Conservation (phyloP, 106 monocot genomes). For the Dactylorhiza incarnata region DNA sequence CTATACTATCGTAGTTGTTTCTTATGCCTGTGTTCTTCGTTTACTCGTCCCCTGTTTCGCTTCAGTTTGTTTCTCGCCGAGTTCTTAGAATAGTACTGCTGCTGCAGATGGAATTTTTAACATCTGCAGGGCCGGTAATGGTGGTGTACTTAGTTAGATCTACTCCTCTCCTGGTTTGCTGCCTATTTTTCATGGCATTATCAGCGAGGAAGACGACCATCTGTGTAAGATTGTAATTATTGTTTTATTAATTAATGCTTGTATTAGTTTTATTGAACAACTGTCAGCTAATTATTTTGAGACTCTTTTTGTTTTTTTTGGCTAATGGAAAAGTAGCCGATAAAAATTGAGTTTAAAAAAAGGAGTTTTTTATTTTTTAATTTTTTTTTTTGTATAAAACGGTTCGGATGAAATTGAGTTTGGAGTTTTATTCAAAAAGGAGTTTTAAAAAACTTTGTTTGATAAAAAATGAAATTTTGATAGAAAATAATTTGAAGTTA, state of each 20-base stretch:
- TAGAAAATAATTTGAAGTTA: too few species aligned
- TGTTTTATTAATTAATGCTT: neutral
- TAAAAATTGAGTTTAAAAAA: too few species aligned
- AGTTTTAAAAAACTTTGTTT: too few species aligned
- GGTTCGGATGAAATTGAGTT: too few species aligned
- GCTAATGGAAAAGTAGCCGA: too few species aligned
- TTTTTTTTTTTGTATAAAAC: too few species aligned
- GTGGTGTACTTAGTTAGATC: neutral
- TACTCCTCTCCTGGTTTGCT: constrained; percentile 1
- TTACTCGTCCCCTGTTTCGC: neutral
- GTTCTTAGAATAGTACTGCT: neutral
- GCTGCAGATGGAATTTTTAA: constrained; percentile 47
- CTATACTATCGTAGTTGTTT: constrained; percentile 41
- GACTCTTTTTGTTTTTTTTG: too few species aligned
- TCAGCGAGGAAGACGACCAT: neutral
- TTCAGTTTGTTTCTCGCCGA: neutral
- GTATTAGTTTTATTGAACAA: neutral
- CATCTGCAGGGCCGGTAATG: constrained; percentile 30
- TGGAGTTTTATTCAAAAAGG: too few species aligned
- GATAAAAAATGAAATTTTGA: too few species aligned
- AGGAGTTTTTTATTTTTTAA: too few species aligned
- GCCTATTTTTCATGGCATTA: neutral
- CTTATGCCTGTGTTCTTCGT: constrained; percentile 5
- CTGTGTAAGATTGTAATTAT: neutral
- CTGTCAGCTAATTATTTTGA: too few species aligned